Conservation (phyloP, 1,284 basidiomycete genomes). For the Papiliotrema fonsecae region DNA sequence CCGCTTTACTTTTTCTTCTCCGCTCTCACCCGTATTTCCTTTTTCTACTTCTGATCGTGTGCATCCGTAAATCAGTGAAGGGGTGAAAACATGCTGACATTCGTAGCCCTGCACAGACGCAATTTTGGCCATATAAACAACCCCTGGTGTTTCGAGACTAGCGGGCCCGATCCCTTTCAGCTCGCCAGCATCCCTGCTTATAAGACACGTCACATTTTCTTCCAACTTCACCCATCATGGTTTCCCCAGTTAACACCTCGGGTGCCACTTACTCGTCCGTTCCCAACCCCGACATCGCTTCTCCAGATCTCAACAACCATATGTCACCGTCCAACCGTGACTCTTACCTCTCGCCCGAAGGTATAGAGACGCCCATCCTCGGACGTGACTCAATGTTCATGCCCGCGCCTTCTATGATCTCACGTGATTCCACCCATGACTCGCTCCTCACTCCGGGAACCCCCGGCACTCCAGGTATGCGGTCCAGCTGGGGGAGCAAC, state of each 20-base stretch:
- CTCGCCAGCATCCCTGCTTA: no score
- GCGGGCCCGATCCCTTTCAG: no score
- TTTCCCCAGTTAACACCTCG: conserved; percentile 7
- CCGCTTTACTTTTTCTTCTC: no score
- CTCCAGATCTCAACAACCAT: conserved; percentile 10
- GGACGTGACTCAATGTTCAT: conserved; percentile 8
- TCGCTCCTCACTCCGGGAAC: conserved; percentile 12
- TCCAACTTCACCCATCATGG: conserved; percentile 9
- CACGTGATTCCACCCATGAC: conserved; percentile 36
- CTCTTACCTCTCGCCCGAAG: conserved; percentile 11
- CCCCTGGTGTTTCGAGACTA: no score
- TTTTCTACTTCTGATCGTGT: no score
- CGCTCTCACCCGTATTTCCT: no score
- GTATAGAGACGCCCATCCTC: conserved; percentile 1
- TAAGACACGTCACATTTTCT: no score
- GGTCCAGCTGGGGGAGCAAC: conserved; percentile 30
- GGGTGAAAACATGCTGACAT: no score
- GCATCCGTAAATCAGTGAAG: no score
- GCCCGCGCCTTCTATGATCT: conserved; percentile 37
- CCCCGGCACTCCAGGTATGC: conserved; percentile 5
- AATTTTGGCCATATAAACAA: no score
- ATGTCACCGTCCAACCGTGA: conserved; percentile 1
- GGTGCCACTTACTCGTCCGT: conserved; percentile 5
- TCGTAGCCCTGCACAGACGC: no score
- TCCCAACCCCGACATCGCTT: conserved; percentile 4